Evolutionary conservation across 495 filamentous ascomycete species (phyloP).

Genomic region (Astrothelium macrocarpum): DNA sequence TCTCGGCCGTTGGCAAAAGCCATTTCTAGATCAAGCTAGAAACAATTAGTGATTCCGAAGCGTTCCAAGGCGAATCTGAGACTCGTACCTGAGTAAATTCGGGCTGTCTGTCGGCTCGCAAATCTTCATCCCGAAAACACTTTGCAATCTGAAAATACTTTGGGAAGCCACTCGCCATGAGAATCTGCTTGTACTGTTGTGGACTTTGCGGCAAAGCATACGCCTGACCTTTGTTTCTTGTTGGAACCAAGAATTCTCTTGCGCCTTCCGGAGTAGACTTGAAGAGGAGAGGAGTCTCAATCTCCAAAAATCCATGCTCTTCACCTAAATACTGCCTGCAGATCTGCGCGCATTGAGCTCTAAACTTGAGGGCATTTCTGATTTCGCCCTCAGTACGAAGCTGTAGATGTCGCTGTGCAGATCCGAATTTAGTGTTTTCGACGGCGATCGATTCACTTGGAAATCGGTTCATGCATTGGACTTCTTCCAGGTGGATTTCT

Average conservation of each 20-base stretch:
- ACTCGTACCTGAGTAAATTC: constrained; percentile 84
- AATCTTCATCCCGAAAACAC: constrained; percentile 93
- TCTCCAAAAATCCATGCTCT: constrained; percentile 53
- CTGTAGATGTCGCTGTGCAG: constrained; percentile 72
- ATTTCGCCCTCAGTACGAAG: constrained; percentile 59
- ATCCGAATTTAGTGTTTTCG: constrained; percentile 58
- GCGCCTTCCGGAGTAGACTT: constrained; percentile 97
- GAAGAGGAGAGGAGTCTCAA: constrained; percentile 91
- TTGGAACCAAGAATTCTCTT: constrained; percentile 90
- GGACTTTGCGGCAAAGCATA: constrained; percentile 95
- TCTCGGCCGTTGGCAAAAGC: constrained; percentile 64
- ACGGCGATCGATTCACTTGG: constrained; percentile 66
- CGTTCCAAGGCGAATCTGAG: too few relatives aligned
- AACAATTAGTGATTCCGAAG: neutral
- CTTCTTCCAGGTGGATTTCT: constrained; percentile 53
- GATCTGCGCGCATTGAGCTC: constrained; percentile 39
- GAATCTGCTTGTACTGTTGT: constrained; percentile 96
- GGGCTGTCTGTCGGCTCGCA: constrained; percentile 85
- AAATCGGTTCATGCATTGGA: constrained; percentile 65
- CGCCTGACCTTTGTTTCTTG: constrained; percentile 58
- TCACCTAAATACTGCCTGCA: constrained; percentile 46
- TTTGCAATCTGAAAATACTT: constrained; percentile 86
- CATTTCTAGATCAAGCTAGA: constrained; percentile 84
- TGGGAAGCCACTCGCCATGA: constrained; percentile 80
- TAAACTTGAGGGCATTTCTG: constrained; percentile 52